Evolutionary conservation across 345 rosid species (phyloP), one percentile per base, ranked within the genome.

Genomic region (Syzygium aromaticum): DNA sequence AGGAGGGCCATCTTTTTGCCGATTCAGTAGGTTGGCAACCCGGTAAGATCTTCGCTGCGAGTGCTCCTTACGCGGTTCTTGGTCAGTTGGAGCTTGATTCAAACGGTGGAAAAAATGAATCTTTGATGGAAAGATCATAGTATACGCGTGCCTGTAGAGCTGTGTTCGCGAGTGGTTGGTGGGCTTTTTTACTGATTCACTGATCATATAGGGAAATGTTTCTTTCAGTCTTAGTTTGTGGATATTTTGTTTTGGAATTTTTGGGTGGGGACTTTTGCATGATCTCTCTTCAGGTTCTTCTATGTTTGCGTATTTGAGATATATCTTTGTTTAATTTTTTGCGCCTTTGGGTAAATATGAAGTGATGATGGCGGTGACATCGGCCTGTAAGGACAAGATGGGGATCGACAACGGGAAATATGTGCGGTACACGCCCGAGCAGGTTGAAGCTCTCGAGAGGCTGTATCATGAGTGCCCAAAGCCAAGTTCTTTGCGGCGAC

Each of bases 401-500:
- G 89, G 61, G 17, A 85, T 94, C 92, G 98, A 95, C 89, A 95
- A 95, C 88, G 98, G 96, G 25, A 95, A 95, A 90, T 95, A 95
- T 85, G 98, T 95, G 10, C 83, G 98, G 27, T 95, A 95, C 93
- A 95, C 98, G 11, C 95, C 96, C 27, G 96, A 95, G 93, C 98
- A 95, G 91, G 95, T 95, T 25, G 98, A 95, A 84, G 98, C 96
- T 51, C 93, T 95, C 23, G 98, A 95, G 85, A 91, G 96, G 87
- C 89, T 95, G 57, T 95, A 95, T 86, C 95, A 92, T 80, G 96
- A 95, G 1, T 95, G 98, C 84, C 98, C 98, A 0, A 95, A 95
- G 78, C 98, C 98, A 19, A 95, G 96, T 89, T 95, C 98, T 78
- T 92, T 95, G 63, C 95, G 98, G 82, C 94, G 96, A 59, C 98